Evolutionary conservation across 768 basidiomycete species (phyloP).

Genomic region (Naganishia vishniacii): DNA sequence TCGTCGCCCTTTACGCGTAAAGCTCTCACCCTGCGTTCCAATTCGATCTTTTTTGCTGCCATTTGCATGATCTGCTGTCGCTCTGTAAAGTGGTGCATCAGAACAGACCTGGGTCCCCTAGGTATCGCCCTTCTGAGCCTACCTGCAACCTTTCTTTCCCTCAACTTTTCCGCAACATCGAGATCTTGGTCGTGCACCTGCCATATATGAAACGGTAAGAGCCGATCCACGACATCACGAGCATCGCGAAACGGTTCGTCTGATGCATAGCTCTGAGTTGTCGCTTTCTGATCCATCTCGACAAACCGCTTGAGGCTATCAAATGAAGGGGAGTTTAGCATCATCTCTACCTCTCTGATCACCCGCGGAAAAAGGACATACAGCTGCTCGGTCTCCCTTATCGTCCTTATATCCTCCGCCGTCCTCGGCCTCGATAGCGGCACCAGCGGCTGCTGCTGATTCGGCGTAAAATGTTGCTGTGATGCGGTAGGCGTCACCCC

Average conservation of each 20-base stretch:
- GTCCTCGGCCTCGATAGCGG: neutral
- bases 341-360: too few relatives aligned
- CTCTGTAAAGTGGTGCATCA: neutral
- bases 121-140: neutral
- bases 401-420: slow-evolving; percentile 4
- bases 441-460: neutral
- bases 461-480: too few relatives aligned
- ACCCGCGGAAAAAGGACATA: neutral
- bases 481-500: slow-evolving; percentile 1
- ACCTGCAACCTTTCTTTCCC: slow-evolving; percentile 8
- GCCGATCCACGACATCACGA: slow-evolving; percentile 34
- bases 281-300: slow-evolving; percentile 18
- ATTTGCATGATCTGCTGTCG: neutral
- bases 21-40: neutral
- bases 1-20: slow-evolving; percentile 20
- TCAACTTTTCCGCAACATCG: slow-evolving; percentile 21
- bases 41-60: neutral
- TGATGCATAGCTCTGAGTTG: slow-evolving; percentile 7
- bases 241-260: slow-evolving; percentile 28
- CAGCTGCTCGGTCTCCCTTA: slow-evolving; percentile 7
- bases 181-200: slow-evolving; percentile 39
- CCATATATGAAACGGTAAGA: slow-evolving; percentile 40
- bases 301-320: slow-evolving; percentile 2
- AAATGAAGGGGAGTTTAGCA: neutral
- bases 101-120: too few relatives aligned